Percentiles rank a stretch among this genome's conserved stretches.
Conservation (phyloP, 2,329 filamentous ascomycete genomes). For the Ceratocystiopsis brevicomis region DNA sequence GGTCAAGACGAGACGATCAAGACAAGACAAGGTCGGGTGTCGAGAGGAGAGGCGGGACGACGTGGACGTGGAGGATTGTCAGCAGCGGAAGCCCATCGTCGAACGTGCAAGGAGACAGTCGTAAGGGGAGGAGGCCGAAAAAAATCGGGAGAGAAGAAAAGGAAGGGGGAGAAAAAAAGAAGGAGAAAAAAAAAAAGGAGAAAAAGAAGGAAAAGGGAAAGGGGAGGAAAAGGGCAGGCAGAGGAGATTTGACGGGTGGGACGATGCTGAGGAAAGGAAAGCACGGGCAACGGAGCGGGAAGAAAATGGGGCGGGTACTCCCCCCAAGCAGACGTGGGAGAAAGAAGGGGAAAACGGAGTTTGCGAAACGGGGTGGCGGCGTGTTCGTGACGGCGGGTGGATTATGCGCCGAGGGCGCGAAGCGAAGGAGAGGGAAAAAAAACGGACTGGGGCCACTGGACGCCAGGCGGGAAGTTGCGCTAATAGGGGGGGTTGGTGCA, state of each 20-base stretch:
- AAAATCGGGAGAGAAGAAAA: neutral
- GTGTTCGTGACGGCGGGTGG: too few relatives aligned
- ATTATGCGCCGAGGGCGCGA: too few relatives aligned
- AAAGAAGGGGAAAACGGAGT: neutral
- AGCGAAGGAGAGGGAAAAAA: neutral
- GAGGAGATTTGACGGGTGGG: too few relatives aligned
- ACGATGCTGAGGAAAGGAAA: neutral
- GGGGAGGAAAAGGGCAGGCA: neutral
- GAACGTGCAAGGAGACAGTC: neutral
- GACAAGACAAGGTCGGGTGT: neutral
- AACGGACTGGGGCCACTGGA: too few relatives aligned
- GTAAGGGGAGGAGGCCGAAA: neutral
- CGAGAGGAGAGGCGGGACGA: neutral
- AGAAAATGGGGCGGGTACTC: too few relatives aligned
- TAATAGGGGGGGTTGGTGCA: too few relatives aligned
- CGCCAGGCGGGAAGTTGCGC: too few relatives aligned
- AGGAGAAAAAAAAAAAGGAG: neutral
- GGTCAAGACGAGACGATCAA: neutral
- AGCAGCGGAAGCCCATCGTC: slow-evolving; percentile 3
- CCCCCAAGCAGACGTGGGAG: too few relatives aligned
- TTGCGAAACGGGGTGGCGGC: too few relatives aligned
- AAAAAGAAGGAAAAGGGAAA: neutral
- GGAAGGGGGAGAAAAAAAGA: neutral
- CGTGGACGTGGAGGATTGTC: neutral
- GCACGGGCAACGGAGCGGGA: neutral